Conservation (phyloP, 495 filamentous ascomycete species). For the Hypoxylon fuscum region DNA sequence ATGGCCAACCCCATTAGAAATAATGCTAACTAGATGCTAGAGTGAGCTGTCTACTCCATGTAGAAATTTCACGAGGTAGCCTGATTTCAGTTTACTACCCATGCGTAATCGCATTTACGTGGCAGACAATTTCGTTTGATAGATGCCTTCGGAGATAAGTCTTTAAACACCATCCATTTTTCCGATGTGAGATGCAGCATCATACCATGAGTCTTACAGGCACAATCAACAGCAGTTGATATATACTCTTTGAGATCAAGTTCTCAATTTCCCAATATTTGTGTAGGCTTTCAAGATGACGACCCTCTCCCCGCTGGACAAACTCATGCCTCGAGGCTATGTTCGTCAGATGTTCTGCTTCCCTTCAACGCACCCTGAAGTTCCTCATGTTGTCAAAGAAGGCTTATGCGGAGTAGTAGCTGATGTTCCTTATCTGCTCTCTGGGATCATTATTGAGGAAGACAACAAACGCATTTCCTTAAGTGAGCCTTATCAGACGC, state of each 20-base stretch:
- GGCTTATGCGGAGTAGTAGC: conserved; percentile 26
- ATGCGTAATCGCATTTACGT: not conserved
- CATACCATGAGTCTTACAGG: no score
- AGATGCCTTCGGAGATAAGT: conserved; percentile 20
- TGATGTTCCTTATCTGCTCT: conserved; percentile 42
- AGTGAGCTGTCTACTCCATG: no score
- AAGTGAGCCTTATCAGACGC: conserved; percentile 23
- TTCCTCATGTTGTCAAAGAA: conserved; percentile 17
- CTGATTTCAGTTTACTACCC: not conserved
- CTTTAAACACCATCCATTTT: not conserved
- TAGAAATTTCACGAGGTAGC: no score
- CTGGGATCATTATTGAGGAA: conserved; percentile 27
- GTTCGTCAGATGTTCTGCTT: conserved; percentile 42
- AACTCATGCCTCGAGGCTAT: conserved; percentile 43
- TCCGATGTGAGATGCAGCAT: no score
- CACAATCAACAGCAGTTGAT: no score
- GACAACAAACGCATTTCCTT: conserved; percentile 26
- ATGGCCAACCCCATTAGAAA: no score
- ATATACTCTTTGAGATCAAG: no score
- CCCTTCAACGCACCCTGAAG: conserved; percentile 24
- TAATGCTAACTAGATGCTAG: no score
- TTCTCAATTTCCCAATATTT: no score
- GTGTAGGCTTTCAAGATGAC: no score
- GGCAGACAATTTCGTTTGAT: not conserved
- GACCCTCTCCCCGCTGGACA: conserved; percentile 35